Base-by-base conservation (phyloP, 2,329 filamentous ascomycete genomes). In the Claviceps sp. region DNA sequence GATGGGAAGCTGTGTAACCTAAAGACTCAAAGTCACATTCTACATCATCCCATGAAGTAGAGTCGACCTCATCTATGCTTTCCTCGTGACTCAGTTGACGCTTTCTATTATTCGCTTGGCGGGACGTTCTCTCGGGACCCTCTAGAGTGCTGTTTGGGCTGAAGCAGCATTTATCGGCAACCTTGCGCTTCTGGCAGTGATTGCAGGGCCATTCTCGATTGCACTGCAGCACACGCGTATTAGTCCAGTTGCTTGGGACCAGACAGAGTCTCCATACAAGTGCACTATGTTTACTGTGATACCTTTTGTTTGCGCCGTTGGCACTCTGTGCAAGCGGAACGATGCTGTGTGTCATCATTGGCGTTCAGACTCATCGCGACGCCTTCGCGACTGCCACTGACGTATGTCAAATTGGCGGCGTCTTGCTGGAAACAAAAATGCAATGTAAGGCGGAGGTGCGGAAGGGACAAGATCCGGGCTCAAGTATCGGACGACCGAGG, bases 271-370 rank as follows among this genome's bases (percentile, higher is more conserved):
- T 40, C 16, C 47, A 8, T 38, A 37, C 6, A 3, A 37, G n/a
- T 26, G 14, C 13, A 46, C 4, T 23, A 40, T 0, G 22, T 20
- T 23, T 22, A 23, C 8, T 11, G 4, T 22, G 36, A 52, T 59
- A 66, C 67, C 60, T 65, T 69, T 59, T 69, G 67, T 58, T 69
- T 69, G 47, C 67, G 64, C 16, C 67, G 63, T 39, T 63, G 59
- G 52, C 67, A 74, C 58, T 74, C 71, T 3, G 70, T 69, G 55
- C 71, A 74, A 46, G 71, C 70, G 17, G 64, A 56, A 43, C 65
- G 63, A 46, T 52, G 44, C 22, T 54, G 52, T n/a, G 47, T 50
- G 47, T 45, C 53, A 11, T 60, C 55, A 17, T 45, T 44, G 38
- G 52, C 23, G 20, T 45, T 54, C 20, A 50, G 50, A 22, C 51